Evolutionary conservation across 2,329 filamentous ascomycete genomes (phyloP).

Genomic region (Cladophialophora immunda): DNA sequence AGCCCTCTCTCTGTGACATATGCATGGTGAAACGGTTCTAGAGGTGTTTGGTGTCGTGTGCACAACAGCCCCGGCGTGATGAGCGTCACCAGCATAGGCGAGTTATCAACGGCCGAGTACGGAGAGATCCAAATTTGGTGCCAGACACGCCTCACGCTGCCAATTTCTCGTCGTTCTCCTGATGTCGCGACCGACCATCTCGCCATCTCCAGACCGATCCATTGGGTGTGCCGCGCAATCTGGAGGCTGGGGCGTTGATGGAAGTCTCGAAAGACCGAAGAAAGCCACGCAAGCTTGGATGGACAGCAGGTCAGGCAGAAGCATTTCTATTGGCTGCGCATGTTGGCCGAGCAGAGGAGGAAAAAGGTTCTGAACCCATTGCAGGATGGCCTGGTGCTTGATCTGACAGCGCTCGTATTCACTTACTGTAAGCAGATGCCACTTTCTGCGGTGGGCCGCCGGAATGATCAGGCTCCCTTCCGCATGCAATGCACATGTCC

Average conservation of each 20-base stretch:
- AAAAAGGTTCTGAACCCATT: neutral
- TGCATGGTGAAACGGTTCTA: neutral
- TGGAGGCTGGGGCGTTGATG: neutral
- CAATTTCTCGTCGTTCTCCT: neutral
- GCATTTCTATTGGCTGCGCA: constrained; percentile 4
- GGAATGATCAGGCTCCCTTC: neutral
- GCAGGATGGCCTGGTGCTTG: constrained; percentile 3
- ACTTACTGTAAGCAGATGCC: constrained; percentile 10
- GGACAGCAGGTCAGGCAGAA: constrained; percentile 7
- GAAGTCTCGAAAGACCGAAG: constrained; percentile 4
- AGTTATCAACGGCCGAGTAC: constrained; percentile 2
- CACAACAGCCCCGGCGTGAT: neutral
- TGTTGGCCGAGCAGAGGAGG: neutral
- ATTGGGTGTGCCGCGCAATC: constrained; percentile 15
- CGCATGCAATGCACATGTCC: neutral
- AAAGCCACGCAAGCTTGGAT: constrained; percentile 9
- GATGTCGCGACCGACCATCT: neutral
- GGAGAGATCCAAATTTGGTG: constrained; percentile 1
- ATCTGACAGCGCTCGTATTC: constrained; percentile 4
- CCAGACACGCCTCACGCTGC: neutral
- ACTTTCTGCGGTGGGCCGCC: neutral
- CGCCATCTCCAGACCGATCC: neutral
- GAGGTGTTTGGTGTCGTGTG: neutral
- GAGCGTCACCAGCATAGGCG: neutral
- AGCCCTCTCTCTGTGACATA: neutral